These are phyloP conservation scores for Arabis hirsuta DNA, from an alignment of 345 rosid species.

Conservation along the genomic window DNA sequence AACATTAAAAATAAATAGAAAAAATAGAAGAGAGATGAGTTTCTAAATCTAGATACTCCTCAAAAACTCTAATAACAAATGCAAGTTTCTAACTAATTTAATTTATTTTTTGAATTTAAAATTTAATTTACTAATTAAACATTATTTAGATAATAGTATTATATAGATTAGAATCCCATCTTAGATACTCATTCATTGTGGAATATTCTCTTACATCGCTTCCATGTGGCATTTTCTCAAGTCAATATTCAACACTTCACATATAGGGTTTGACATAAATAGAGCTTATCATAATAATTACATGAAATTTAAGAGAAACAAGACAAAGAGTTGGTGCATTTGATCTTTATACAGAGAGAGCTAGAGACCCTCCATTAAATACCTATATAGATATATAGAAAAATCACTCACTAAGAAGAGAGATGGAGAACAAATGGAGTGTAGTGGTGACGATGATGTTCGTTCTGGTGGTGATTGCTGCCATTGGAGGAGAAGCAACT, in stretches of 20 bases:
- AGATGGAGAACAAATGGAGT: slow-evolving; percentile 15
- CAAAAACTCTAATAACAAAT: no score
- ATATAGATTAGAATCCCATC: no score
- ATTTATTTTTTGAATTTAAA: no score
- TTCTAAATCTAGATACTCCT: no score
- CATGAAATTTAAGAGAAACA: background rate
- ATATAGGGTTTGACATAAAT: background rate
- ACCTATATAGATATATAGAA: background rate
- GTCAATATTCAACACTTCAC: background rate
- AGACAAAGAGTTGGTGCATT: slow-evolving; percentile 4
- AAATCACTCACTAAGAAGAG: background rate
- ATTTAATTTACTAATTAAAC: no score
- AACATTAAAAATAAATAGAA: no score
- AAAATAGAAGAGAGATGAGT: no score
- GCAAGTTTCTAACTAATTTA: no score
- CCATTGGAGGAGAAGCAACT: slow-evolving; percentile 8
- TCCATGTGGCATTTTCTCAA: slow-evolving; percentile 4
- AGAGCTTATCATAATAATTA: background rate
- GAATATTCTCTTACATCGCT: background rate
- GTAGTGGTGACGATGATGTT: slow-evolving; percentile 5
- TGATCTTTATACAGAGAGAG: background rate
- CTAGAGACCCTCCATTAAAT: background rate
- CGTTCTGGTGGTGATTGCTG: background rate
- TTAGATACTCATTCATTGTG: no score
- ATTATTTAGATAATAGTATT: no score